These are phyloP conservation scores for Candida sp. DNA, from an alignment of 1,139 yeast genomes.

Conservation along the genomic window DNA sequence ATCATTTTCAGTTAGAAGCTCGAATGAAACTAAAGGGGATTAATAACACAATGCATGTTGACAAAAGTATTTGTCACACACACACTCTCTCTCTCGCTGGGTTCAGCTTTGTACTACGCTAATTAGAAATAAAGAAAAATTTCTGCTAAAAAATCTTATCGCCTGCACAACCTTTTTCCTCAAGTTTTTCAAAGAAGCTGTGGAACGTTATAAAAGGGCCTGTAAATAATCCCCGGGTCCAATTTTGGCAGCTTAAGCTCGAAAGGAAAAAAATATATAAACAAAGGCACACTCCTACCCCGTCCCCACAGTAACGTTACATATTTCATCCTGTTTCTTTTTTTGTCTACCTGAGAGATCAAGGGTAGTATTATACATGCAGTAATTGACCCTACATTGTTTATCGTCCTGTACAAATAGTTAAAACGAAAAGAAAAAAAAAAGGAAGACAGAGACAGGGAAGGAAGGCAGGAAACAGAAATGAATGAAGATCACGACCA, in stretches of 20 bases:
- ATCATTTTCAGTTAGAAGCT: background rate
- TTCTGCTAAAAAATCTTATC: background rate
- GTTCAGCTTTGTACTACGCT: background rate
- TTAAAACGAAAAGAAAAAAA: background rate
- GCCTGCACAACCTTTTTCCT: background rate
- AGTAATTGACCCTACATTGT: background rate
- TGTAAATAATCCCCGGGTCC: background rate
- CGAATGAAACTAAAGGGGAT: background rate
- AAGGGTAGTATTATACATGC: slow-evolving; percentile 1
- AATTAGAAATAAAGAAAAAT: background rate
- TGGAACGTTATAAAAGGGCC: slow-evolving; percentile 1
- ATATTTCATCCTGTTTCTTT: background rate
- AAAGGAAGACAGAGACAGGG: background rate
- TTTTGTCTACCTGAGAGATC: background rate
- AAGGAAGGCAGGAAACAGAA: background rate
- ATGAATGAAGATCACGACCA: slow-evolving; percentile 4
- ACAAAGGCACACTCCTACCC: background rate
- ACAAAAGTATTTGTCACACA: background rate
- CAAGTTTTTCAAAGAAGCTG: background rate
- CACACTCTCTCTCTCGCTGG: too few species aligned
- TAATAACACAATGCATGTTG: background rate
- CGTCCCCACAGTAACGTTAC: background rate
- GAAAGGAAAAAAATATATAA: background rate
- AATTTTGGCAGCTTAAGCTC: slow-evolving; percentile 1
- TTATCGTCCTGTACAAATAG: background rate